Evolutionary conservation across 768 basidiomycete genomes (phyloP), one percentile per base, ranked within the genome.

Genomic region (Phanerochaete carnosa): DNA sequence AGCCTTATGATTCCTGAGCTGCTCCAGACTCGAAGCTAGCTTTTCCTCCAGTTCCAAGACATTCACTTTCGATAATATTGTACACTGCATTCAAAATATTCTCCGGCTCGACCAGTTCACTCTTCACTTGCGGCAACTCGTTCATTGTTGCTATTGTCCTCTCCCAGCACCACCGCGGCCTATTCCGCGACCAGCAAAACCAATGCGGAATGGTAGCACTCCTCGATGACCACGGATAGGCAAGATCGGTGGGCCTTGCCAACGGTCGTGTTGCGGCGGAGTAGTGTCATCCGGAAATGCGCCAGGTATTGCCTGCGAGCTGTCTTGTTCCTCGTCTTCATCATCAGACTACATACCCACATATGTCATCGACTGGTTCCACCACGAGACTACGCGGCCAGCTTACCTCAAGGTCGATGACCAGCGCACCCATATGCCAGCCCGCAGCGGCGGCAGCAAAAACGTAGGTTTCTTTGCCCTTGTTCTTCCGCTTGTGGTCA

Each of bases 381-480:
- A 11, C 29, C 39, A 23, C 51, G 22, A 22, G 4, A 25, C 13
- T 13, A 19, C 55, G 23, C 37, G 37, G 35, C 2, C 12, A 29
- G 68, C 79, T 61, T 59, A 90, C 91, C 77, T 93, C 86, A 28
- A 94, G 76, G 70, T 94, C 91, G 43, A 96, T 87, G 2, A 92
- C 91, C 50, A 98, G 76, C 1, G 94, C 93, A 8, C 94, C 95
- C 58, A 83, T 90, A 67, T 98, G 95, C 95, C 94, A 96, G 11
- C 95, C 95, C 0, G 85, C 82, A 2, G 95, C 92, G 4, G 92
- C 83, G 5, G 88, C 86, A 0, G 83, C 83, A 65, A 96, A 90
- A 65, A 91, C 93, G 68, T 91, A 97, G 64, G 80, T 78, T 51
- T 86, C 77, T 60, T 78, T 83, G 22, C 56, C 52, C 23, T 55